phyloP scores from a whole-genome alignment of 2,329 filamentous ascomycete species.

The Diaporthe batatas region DNA sequence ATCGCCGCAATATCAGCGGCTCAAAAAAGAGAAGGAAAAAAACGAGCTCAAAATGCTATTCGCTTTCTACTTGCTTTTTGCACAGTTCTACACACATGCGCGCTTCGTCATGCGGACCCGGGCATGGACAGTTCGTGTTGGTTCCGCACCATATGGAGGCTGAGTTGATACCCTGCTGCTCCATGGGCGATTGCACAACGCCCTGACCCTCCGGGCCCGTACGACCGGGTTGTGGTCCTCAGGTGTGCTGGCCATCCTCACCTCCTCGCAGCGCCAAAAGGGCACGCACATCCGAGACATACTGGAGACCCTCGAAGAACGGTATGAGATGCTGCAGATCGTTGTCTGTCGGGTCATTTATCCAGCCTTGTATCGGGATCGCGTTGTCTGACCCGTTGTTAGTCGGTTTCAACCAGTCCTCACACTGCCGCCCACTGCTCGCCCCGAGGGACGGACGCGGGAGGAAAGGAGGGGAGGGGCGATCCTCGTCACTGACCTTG shows the following conservation, averaged over 20 bases:
- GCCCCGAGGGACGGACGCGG: background rate
- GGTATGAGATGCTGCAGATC: slow-evolving; percentile 94
- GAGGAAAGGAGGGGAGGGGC: background rate
- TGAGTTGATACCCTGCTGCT: slow-evolving; percentile 16
- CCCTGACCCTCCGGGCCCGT: slow-evolving; percentile 11
- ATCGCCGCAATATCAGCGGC: background rate
- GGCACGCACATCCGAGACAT: slow-evolving; percentile 94
- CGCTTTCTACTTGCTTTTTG: slow-evolving; percentile 36
- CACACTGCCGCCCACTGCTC: background rate
- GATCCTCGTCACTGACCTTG: slow-evolving; percentile 75
- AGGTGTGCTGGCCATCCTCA: slow-evolving; percentile 76
- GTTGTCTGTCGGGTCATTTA: slow-evolving; percentile 97
- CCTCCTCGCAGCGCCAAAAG: slow-evolving; percentile 90
- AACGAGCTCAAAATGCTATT: slow-evolving; percentile 31
- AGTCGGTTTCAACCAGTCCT: slow-evolving; percentile 34
- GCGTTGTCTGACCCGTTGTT: slow-evolving; percentile 82
- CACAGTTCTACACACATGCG: slow-evolving; percentile 19
- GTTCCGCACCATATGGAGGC: background rate
- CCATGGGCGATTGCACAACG: background rate
- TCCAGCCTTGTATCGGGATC: slow-evolving; percentile 99
- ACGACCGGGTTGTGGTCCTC: slow-evolving; percentile 8
- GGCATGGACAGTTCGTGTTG: slow-evolving; percentile 2
- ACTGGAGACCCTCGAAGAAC: slow-evolving; percentile 92
- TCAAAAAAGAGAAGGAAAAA: too few relatives aligned
- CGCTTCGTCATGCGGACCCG: background rate